Evolutionary conservation across 23 red algal genomes (phyloP).

Genomic region (Gracilaria domingensis): DNA sequence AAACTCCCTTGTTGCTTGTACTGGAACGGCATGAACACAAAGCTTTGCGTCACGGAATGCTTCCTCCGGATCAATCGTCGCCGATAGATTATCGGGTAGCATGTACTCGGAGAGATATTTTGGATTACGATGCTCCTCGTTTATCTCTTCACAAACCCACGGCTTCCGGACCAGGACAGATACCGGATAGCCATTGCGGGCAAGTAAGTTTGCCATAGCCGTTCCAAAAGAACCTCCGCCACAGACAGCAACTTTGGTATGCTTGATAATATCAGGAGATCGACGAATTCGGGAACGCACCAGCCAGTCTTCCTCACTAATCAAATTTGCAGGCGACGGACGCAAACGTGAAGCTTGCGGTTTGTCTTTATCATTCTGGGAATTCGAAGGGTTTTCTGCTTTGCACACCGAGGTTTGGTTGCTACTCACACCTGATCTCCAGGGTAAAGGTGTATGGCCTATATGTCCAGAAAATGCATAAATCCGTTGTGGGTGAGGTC

Average conservation of each 20-base stretch:
- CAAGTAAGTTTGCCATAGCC: slow-evolving; percentile 89
- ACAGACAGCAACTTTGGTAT: slow-evolving; percentile 76
- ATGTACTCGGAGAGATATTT: slow-evolving; percentile 82
- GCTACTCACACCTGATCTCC: not conserved
- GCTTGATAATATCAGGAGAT: slow-evolving; percentile 31
- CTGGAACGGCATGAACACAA: slow-evolving; percentile 94
- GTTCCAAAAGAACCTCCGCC: slow-evolving; percentile 97
- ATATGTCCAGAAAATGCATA: not conserved
- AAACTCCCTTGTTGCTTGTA: slow-evolving; percentile 83
- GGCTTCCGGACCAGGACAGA: slow-evolving; percentile 79
- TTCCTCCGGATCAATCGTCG: slow-evolving; percentile 72
- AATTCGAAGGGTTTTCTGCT: not conserved
- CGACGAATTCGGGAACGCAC: slow-evolving; percentile 73
- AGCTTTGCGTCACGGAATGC: slow-evolving; percentile 81
- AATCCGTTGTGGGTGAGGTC: not conserved
- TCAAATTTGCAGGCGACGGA: not conserved
- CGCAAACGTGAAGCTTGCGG: not conserved
- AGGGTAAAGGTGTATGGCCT: not conserved
- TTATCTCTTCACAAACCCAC: slow-evolving; percentile 89
- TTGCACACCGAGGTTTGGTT: not conserved
- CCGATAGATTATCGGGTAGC: slow-evolving; percentile 80
- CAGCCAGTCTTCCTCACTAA: slow-evolving; percentile 75
- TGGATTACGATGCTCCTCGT: slow-evolving; percentile 85
- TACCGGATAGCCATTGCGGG: slow-evolving; percentile 89
- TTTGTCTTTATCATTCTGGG: slow-evolving; percentile 20